phyloP scores from a whole-genome alignment of 305 asterid genomes.

The Solanum chacoense region DNA sequence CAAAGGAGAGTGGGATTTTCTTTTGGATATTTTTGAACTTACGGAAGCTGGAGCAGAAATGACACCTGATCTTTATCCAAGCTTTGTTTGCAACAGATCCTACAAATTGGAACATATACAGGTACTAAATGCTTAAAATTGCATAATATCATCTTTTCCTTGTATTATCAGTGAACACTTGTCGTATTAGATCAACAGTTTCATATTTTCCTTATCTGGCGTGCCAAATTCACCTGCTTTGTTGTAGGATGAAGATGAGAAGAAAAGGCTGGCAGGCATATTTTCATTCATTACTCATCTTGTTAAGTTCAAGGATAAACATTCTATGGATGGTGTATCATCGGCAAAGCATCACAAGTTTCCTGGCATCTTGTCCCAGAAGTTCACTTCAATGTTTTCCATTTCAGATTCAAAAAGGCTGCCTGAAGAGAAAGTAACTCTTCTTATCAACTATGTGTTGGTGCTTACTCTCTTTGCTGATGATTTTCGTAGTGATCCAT shows the following conservation, averaged over 20 bases:
- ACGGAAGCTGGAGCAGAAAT: constrained; percentile 25
- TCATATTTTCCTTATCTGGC: neutral
- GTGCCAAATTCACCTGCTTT: neutral
- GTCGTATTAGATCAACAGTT: neutral
- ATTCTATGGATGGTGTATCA: constrained; percentile 66
- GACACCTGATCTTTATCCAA: constrained; percentile 40
- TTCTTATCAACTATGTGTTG: constrained; percentile 62
- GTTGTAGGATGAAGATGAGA: constrained; percentile 45
- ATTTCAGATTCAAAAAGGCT: constrained; percentile 27
- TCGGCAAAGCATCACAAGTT: constrained; percentile 56
- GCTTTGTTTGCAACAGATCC: constrained; percentile 64
- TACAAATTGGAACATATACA: constrained; percentile 26
- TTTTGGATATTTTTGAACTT: constrained; percentile 46
- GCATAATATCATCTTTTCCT: neutral
- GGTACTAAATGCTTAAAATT: constrained; percentile 30
- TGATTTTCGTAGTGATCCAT: constrained; percentile 45
- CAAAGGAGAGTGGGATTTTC: constrained; percentile 79
- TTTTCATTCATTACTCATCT: constrained; percentile 77
- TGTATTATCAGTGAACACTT: neutral
- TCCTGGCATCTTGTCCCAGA: constrained; percentile 55
- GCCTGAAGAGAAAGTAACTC: constrained; percentile 34
- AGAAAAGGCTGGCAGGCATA: constrained; percentile 47
- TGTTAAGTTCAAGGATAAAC: constrained; percentile 66
- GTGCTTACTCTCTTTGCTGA: constrained; percentile 76
- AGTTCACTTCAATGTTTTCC: constrained; percentile 56